Evolutionary conservation across 2,329 filamentous ascomycete genomes (phyloP), one percentile per base, ranked within the genome.

Genomic region (Penicillium freii): DNA sequence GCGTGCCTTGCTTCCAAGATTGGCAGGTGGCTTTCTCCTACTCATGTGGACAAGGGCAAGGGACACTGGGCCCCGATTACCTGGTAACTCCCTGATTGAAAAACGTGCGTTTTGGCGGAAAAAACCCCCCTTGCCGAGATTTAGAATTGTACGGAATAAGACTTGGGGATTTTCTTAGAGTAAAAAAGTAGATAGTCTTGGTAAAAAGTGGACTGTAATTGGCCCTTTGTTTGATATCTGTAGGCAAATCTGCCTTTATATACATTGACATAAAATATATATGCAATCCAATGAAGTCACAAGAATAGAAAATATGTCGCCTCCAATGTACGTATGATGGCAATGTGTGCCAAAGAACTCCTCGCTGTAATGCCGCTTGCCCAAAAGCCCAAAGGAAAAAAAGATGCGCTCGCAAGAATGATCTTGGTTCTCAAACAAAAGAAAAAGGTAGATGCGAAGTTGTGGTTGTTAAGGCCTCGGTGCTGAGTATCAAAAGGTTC

Each of bases 371-470:
- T n/a, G 33, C 29, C 42, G 21, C 40, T 47, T 29, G 34, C 27
- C 21, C 40, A 21, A 36, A 34, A 45, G 11, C 11, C 17, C 7
- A 38, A 7, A 25, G 10, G 13, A 34, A 27, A 27, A 23, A n/a
- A 19, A 17, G 19, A 51, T 9, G 5, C 38, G 36, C 45, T 27
- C 8, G 23, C 11, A 44, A 56, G 17, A 25, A 38, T 25, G 27
- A 23, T n/a, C n/a, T n/a, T n/a, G n/a, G n/a, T n/a, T n/a, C n/a
- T 56, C 34, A 21, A 23, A 57, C 54, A 57, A 53, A 56, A 21
- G 54, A 56, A 53, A 10, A 53, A n/a, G 29, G 11, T 10, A 9
- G 29, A 47, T n/a, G 27, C 19, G 23, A n/a, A 29, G 25, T 23
- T 27, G 15, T 21, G 49, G 5, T 23, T 19, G 21, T 9, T 11